Conservation (phyloP, 768 basidiomycete genomes). For the Leccinum barrowsii region DNA sequence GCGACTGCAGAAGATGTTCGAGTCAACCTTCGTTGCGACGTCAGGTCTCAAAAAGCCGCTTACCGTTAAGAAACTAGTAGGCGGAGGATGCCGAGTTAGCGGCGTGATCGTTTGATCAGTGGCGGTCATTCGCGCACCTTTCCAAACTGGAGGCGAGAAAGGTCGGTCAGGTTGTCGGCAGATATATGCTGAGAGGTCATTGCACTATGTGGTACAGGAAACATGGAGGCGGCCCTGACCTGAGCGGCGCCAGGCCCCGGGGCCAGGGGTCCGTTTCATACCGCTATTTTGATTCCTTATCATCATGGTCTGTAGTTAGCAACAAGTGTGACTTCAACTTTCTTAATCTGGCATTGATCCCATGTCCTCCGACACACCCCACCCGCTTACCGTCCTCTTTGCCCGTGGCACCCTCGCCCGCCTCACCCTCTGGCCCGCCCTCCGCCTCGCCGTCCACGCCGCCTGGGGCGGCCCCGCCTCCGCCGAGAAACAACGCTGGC, state of each 20-base stretch:
- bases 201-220: neutral
- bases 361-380: slow-evolving; percentile 26
- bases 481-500: slow-evolving; percentile 75
- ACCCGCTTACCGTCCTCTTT: slow-evolving; percentile 61
- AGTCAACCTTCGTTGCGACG: neutral
- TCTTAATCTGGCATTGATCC: neutral
- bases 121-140: slow-evolving; percentile 11
- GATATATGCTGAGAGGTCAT: slow-evolving; percentile 8
- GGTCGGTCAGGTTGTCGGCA: slow-evolving; percentile 5
- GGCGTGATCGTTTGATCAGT: neutral
- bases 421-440: slow-evolving; percentile 78
- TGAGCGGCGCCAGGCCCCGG: no score
- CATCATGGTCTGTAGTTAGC: no score
- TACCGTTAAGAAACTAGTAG: slow-evolving; percentile 21
- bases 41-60: neutral
- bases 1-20: slow-evolving; percentile 11
- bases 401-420: slow-evolving; percentile 85
- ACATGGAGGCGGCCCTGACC: slow-evolving; percentile 16
- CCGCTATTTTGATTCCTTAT: no score
- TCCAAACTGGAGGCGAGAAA: slow-evolving; percentile 18
- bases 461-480: slow-evolving; percentile 82
- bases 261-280: no score
- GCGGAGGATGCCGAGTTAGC: neutral
- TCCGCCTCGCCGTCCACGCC: slow-evolving; percentile 82
- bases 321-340: no score